Evolutionary conservation across 768 basidiomycete species (phyloP).

Genomic region (Termitomyces sp.): DNA sequence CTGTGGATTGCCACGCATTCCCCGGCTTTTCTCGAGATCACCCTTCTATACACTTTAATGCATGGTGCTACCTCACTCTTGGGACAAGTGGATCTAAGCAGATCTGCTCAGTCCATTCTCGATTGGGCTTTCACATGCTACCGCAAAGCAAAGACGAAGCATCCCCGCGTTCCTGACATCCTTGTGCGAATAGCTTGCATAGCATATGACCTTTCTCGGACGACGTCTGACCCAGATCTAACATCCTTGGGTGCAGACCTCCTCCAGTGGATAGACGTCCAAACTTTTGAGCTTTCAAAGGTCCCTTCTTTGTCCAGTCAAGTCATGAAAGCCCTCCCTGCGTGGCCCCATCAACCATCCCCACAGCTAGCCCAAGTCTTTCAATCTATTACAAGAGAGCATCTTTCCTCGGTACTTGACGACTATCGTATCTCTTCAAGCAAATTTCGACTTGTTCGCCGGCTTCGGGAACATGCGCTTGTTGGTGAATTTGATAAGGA

Average conservation of each 20-base stretch:
- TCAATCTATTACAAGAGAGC: conserved; percentile 38
- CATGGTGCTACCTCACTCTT: conserved; percentile 65
- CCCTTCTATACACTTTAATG: conserved; percentile 63
- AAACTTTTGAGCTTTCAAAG: conserved; percentile 27
- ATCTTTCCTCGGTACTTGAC: conserved; percentile 49
- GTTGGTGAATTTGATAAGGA: conserved; percentile 30
- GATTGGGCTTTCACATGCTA: conserved; percentile 69
- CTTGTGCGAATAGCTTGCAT: conserved; percentile 64
- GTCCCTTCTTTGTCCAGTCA: conserved; percentile 33
- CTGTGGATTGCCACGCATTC: conserved; percentile 66
- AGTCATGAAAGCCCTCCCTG: conserved; percentile 53
- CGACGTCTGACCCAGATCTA: conserved; percentile 22
- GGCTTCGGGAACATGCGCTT: conserved; percentile 46
- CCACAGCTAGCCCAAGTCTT: conserved; percentile 37
- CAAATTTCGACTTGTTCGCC: conserved; percentile 73
- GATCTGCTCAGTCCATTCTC: conserved; percentile 68
- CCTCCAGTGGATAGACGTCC: conserved; percentile 7
- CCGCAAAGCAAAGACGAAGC: conserved; percentile 29
- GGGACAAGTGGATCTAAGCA: conserved; percentile 59
- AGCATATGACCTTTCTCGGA: conserved; percentile 47
- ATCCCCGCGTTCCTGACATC: conserved; percentile 56
- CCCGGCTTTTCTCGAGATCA: conserved; percentile 48
- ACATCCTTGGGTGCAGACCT: conserved; percentile 41
- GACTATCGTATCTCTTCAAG: conserved; percentile 61
- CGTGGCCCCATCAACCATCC: conserved; percentile 70